Conservation (phyloP, 768 basidiomycete species). For the Podaxis sp. region DNA sequence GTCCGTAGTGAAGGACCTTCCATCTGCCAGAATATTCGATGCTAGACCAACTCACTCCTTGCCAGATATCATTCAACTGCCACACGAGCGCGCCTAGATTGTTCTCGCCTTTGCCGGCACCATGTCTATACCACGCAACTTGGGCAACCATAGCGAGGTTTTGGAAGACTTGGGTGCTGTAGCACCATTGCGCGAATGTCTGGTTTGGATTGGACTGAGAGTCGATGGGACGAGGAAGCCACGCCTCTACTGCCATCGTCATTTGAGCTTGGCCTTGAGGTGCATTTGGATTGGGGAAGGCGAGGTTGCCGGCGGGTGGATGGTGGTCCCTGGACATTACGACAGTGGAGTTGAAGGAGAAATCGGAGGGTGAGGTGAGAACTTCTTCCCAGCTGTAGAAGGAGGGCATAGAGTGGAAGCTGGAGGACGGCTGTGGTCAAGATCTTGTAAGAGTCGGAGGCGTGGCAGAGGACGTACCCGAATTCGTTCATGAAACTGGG, state of each 20-base stretch:
- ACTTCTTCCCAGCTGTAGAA: conserved; percentile 61
- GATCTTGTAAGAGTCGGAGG: background rate
- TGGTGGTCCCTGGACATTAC: conserved; percentile 55
- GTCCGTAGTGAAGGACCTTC: conserved; percentile 54
- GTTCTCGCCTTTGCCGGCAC: conserved; percentile 54
- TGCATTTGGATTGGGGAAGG: conserved; percentile 54
- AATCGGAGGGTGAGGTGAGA: conserved; percentile 43
- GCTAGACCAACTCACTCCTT: conserved; percentile 50
- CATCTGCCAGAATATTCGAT: conserved; percentile 56
- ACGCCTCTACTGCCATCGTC: conserved; percentile 45
- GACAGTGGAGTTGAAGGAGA: conserved; percentile 53
- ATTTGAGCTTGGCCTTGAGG: conserved; percentile 49
- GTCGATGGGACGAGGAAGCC: conserved; percentile 50
- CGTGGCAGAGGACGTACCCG: conserved; percentile 29
- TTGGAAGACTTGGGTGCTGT: conserved; percentile 59
- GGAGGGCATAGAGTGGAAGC: conserved; percentile 61
- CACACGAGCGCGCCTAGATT: conserved; percentile 56
- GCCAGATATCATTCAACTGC: conserved; percentile 62
- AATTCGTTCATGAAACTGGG: conserved; percentile 55
- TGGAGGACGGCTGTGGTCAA: conserved; percentile 13
- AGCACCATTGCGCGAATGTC: conserved; percentile 63
- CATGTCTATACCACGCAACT: conserved; percentile 54
- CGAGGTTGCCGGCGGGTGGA: conserved; percentile 45
- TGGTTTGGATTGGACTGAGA: conserved; percentile 44
- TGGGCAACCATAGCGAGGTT: conserved; percentile 55